Base-by-base conservation (phyloP, 805 yeast species). In the Dipodascopsis uninucleata region DNA sequence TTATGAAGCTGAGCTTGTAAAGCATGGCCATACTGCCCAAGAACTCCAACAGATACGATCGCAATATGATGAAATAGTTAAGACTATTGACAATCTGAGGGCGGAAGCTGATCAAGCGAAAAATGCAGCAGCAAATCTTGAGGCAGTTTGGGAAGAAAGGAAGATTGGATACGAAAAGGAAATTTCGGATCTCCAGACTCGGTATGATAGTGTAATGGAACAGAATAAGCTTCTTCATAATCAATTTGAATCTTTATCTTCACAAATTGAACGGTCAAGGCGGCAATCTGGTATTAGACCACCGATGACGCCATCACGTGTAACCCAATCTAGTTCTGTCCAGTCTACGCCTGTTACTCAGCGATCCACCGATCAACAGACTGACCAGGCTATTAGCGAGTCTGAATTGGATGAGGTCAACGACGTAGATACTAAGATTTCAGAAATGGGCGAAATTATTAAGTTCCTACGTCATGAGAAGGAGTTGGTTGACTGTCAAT, bases 401-500 rank as follows among this genome's bases (percentile, higher is more conserved):
- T n/a, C n/a, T n/a, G n/a, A n/a, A n/a, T n/a, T n/a, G n/a, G n/a
- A n/a, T n/a, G n/a, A n/a, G n/a, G n/a, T n/a, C n/a, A n/a, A n/a
- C n/a, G n/a, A n/a, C n/a, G n/a, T n/a, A n/a, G n/a, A n/a, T 14
- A 35, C 39, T 32, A 43, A 55, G 12, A 43, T 47, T 9, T 56
- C 49, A n/a, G 61, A 62, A 8, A 58, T 73, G 52, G 70, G 72
- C 31, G 80, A 81, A 51, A 72, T 86, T 22, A 66, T 87, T 28
- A 60, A 71, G 1, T 80, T 75, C 56, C 67, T 87, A 45, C 80
- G 89, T 36, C 78, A 82, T 49, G 94, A 85, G 54, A 83, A 81
- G 57, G 95, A 87, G 51, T 69, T 81, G 3, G 71, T 80, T 1
- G 81, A 78, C 37, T 73, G 79, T 6, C 83, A 80, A 55, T 66